Evolutionary conservation across 2,329 filamentous ascomycete species (phyloP).

Genomic region (Magnaporthiopsis rhizophila): DNA sequence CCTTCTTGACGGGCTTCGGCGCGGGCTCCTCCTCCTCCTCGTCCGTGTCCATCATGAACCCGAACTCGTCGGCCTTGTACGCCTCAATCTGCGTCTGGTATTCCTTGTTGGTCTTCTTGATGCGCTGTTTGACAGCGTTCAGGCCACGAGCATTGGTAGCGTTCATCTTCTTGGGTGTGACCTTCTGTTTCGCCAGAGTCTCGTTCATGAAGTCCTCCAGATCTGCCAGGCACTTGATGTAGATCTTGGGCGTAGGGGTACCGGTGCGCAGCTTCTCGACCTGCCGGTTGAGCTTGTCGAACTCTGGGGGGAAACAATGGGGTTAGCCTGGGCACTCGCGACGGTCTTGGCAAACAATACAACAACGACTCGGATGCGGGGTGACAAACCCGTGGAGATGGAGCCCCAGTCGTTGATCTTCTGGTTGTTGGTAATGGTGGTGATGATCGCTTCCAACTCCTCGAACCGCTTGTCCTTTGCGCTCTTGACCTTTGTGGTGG

Average conservation of each 20-base stretch:
- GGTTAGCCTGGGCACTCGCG: conserved; percentile 10
- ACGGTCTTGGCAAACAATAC: background rate
- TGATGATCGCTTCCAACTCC: conserved; percentile 84
- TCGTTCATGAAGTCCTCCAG: conserved; percentile 93
- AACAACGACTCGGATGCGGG: background rate
- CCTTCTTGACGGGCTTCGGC: conserved; percentile 39
- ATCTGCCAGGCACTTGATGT: conserved; percentile 88
- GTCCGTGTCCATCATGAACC: conserved; percentile 78
- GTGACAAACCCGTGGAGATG: conserved; percentile 71
- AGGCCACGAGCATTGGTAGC: conserved; percentile 87
- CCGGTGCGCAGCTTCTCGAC: conserved; percentile 64
- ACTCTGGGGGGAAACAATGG: conserved; percentile 49
- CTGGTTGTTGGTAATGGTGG: conserved; percentile 88
- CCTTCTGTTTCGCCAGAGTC: conserved; percentile 90
- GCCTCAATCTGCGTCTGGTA: conserved; percentile 80
- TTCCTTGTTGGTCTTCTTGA: conserved; percentile 98
- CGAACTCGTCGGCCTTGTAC: conserved; percentile 78
- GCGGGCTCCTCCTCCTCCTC: conserved; percentile 55
- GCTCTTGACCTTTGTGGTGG: conserved; percentile 83
- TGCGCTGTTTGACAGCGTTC: conserved; percentile 95
- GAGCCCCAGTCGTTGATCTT: conserved; percentile 98
- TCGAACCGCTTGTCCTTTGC: conserved; percentile 96
- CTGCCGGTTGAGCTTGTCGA: conserved; percentile 88
- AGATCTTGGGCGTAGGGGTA: conserved; percentile 77
- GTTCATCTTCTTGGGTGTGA: conserved; percentile 97